Base-by-base conservation (phyloP, 78 protist species). In the Polysphondylium violaceum region DNA sequence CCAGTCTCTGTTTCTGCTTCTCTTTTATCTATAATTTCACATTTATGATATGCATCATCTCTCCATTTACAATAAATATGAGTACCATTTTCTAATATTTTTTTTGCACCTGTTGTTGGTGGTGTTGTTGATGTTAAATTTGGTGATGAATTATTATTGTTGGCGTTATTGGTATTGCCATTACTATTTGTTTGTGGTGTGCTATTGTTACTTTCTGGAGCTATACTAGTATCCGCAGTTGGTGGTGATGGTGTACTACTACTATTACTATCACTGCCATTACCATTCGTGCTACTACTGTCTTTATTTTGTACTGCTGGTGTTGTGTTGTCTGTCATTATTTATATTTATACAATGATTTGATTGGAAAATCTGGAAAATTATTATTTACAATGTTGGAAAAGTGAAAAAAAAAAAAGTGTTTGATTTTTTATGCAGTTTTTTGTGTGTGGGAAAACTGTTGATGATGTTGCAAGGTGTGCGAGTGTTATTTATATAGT, bases 1-100 rank as follows among this genome's bases (percentile, higher is more conserved):
- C 93, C 93, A 27, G 86, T 63, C 19, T 41, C 61, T 16, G 67
- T 23, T 29, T 91, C 94, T 31, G 86, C 44, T 71, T 73, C 83
- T 53, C 78, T 88, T 31, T 47, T 73, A 31, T 88, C 94, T 23
- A 88, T 88, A 51, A 88, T 76, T 61, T 88, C 94, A 65, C 94
- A 88, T 51, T 63, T 59, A 65, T 64, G 56, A 75, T 43, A 88
- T 41, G 33, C 59, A 65, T 78, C 56, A 68, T 88, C 86, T 76
- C 94, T 88, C 94, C 94, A 88, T 65, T 47, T 43, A 76, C 94
- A 88, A 76, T 77, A 71, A 53, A 88, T 77, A 38, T 88, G 65
- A 31, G 86, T 65, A 60, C 94, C 94, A 38, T 29, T 29, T 9
- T 88, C 94, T 25, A 88, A 44, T 33, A 77, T 23, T 27, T 76